Conservation (phyloP, 208 protist genomes). For the Acanthamoeba culbertsoni region DNA sequence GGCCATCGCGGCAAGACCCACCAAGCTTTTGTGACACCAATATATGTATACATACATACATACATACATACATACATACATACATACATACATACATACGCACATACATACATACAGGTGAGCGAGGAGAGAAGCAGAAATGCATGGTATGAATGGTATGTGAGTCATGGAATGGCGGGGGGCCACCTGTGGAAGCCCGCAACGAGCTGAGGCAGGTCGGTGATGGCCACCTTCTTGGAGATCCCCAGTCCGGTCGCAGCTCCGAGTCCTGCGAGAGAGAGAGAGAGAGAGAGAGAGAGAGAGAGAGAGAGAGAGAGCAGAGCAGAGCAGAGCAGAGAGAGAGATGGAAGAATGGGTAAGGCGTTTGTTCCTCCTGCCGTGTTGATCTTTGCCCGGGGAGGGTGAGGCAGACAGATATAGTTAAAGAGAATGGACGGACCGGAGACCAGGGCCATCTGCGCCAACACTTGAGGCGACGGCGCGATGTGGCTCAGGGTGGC, state of each 20-base stretch:
- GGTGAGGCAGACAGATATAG: too few species aligned
- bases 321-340: too few species aligned
- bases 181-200: conserved; percentile 78
- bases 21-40: conserved; percentile 57
- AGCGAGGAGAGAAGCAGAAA: neutral
- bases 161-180: neutral
- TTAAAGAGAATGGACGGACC: neutral
- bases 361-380: too few species aligned
- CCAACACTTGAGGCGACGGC: neutral
- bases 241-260: conserved; percentile 75
- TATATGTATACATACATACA: too few species aligned
- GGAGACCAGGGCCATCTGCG: conserved; percentile 62
- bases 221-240: conserved; percentile 74
- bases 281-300: neutral
- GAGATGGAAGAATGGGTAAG: too few species aligned
- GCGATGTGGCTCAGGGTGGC: conserved; percentile 78
- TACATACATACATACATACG: too few species aligned
- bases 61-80: too few species aligned
- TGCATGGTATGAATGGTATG: too few species aligned
- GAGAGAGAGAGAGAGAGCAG: neutral
- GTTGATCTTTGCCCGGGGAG: too few species aligned
- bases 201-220: conserved; percentile 83
- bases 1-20: conserved; percentile 79
- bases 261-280: conserved; percentile 41
- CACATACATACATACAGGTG: neutral